Evolutionary conservation across 345 rosid species (phyloP).

Genomic region (Salix suchowensis): DNA sequence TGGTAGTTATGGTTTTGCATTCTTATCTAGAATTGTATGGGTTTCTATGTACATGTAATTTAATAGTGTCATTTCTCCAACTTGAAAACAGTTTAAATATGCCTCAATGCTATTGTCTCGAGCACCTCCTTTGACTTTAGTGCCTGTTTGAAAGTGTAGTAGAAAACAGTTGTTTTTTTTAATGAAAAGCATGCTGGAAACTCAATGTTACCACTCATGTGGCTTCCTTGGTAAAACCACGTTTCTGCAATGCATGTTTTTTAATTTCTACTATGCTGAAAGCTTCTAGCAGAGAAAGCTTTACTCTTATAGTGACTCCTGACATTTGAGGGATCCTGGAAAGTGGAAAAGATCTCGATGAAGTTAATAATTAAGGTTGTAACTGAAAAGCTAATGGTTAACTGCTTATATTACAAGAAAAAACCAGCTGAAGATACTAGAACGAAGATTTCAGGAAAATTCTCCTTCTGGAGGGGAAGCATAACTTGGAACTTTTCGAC

Average conservation of each 20-base stretch:
- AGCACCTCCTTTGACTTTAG: background rate
- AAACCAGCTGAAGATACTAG: background rate
- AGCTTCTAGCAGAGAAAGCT: background rate
- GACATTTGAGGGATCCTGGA: background rate
- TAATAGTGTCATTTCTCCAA: background rate
- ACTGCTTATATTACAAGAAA: background rate
- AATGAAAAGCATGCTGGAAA: no score
- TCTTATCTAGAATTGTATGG: background rate
- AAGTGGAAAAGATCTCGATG: background rate
- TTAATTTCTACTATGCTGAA: background rate
- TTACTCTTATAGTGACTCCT: background rate
- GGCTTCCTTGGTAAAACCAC: background rate
- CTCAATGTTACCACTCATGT: background rate
- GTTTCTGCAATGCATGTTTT: background rate
- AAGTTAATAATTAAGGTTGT: background rate
- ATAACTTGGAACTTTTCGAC: background rate
- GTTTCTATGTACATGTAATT: background rate
- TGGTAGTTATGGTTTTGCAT: background rate
- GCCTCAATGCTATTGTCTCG: background rate
- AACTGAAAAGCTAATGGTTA: background rate
- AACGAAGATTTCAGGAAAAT: background rate
- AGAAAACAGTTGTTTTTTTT: no score
- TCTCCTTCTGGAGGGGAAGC: background rate
- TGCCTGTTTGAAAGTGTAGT: no score
- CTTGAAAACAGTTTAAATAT: constrained; percentile 8